Evolutionary conservation across 345 rosid genomes (phyloP).

Genomic region (Fremontodendron californicum): DNA sequence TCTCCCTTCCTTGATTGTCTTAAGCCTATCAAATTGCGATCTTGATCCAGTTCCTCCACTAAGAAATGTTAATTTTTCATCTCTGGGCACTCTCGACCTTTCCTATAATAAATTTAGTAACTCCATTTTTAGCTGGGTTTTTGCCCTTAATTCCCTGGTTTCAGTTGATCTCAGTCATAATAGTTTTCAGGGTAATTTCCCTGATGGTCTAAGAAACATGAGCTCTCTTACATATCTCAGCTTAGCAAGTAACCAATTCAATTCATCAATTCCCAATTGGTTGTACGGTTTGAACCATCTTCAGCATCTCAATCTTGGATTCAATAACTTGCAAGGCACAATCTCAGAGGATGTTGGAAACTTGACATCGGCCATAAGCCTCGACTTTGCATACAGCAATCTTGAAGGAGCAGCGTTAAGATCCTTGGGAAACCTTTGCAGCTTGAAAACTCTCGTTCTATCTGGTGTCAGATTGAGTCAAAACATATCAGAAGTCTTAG

Average conservation of each 20-base stretch:
- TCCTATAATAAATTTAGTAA: not conserved
- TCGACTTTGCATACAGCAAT: not conserved
- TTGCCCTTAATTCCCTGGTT: not conserved
- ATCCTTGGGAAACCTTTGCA: slow-evolving; percentile 8
- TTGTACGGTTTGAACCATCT: slow-evolving; percentile 14
- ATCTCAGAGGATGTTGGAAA: slow-evolving; percentile 9
- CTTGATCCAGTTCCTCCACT: not conserved
- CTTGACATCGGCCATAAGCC: not conserved
- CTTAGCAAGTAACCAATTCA: not conserved
- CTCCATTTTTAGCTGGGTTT: slow-evolving; percentile 19
- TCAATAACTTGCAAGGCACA: slow-evolving; percentile 13
- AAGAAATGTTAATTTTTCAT: slow-evolving; percentile 20
- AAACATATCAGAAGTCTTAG: not conserved
- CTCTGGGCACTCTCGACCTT: slow-evolving; percentile 23
- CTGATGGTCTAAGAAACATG: slow-evolving; percentile 12
- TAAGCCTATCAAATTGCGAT: not conserved
- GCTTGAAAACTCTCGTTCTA: not conserved
- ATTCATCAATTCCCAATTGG: slow-evolving; percentile 21
- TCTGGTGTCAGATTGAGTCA: not conserved
- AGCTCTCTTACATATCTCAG: slow-evolving; percentile 19
- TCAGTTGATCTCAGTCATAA: slow-evolving; percentile 6
- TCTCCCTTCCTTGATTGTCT: slow-evolving; percentile 19
- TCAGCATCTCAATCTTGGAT: slow-evolving; percentile 6
- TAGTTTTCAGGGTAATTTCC: not conserved
- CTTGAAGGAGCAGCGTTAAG: not conserved